These are phyloP conservation scores for Lichtheimia ornata DNA, from an alignment of 371 early-diverging fungal species.

Conservation along the genomic window DNA sequence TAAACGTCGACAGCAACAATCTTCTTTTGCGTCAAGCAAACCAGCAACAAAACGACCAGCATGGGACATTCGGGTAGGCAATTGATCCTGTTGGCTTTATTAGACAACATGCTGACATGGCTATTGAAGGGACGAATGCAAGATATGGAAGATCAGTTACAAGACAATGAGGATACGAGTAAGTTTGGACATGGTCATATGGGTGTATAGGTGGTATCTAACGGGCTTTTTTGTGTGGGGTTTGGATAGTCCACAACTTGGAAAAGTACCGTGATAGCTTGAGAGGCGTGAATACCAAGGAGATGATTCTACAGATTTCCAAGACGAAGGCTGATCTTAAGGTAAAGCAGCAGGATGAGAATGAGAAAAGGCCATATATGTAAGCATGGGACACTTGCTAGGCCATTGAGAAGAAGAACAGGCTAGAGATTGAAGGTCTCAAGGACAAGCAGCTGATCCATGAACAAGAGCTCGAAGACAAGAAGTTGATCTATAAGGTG, in stretches of 20 bases:
- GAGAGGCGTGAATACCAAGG: slow-evolving; percentile 32
- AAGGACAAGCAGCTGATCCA: slow-evolving; percentile 37
- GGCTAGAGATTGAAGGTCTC: slow-evolving; percentile 23
- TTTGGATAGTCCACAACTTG: slow-evolving; percentile 25
- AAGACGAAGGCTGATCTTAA: slow-evolving; percentile 25
- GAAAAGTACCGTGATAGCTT: slow-evolving; percentile 25
- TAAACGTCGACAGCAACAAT: not conserved
- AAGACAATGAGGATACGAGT: slow-evolving; percentile 29
- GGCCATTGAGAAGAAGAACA: slow-evolving; percentile 25
- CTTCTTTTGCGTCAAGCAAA: not conserved
- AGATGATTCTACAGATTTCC: slow-evolving; percentile 27
- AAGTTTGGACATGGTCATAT: slow-evolving; percentile 4
- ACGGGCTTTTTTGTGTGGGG: not conserved
- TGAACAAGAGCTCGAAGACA: slow-evolving; percentile 35
- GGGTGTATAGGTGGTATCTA: not conserved
- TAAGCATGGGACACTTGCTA: not conserved
- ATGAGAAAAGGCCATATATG: not conserved
- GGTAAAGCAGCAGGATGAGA: slow-evolving; percentile 11
- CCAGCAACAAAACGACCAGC: slow-evolving; percentile 24
- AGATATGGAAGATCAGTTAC: slow-evolving; percentile 34
- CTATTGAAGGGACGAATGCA: slow-evolving; percentile 32
- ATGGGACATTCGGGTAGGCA: slow-evolving; percentile 45
- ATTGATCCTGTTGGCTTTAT: slow-evolving; percentile 4
- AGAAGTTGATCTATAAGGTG: slow-evolving; percentile 27
- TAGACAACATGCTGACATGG: not conserved